Conservation (phyloP, 441 rosid species). For the Theobroma grandiflorum region DNA sequence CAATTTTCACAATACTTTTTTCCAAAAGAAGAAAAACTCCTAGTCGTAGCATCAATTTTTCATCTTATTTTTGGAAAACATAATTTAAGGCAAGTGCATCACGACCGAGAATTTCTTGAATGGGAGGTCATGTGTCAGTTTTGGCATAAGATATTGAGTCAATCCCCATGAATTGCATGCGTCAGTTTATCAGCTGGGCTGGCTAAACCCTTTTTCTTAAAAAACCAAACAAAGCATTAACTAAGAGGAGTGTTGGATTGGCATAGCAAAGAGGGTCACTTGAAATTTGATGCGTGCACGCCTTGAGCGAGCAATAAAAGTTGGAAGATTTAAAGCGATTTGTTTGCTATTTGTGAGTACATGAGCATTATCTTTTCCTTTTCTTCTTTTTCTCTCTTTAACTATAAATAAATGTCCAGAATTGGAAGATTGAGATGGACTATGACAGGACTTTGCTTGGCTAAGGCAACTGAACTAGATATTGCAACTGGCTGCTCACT, state of each 20-base stretch:
- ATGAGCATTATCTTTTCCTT: not conserved
- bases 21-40: too few species aligned
- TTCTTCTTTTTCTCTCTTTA: not conserved
- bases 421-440: not conserved
- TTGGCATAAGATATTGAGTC: not conserved
- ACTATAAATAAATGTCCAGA: not conserved
- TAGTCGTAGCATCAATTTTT: too few species aligned
- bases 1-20: too few species aligned
- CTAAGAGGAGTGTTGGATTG: not conserved
- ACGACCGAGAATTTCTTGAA: not conserved
- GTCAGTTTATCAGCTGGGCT: not conserved
- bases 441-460: not conserved
- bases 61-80: not conserved
- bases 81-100: not conserved
- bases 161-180: not conserved
- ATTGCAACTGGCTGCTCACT: not conserved
- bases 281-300: slow-evolving; percentile 11
- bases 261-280: not conserved
- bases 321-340: not conserved
- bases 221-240: slow-evolving; percentile 8
- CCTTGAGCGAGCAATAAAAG: not conserved
- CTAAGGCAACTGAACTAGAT: not conserved
- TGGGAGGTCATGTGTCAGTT: not conserved
- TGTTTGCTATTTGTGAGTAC: not conserved
- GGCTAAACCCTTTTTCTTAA: not conserved